Evolutionary conservation across 805 yeast genomes (phyloP).

Genomic region (Priceomyces medius): DNA sequence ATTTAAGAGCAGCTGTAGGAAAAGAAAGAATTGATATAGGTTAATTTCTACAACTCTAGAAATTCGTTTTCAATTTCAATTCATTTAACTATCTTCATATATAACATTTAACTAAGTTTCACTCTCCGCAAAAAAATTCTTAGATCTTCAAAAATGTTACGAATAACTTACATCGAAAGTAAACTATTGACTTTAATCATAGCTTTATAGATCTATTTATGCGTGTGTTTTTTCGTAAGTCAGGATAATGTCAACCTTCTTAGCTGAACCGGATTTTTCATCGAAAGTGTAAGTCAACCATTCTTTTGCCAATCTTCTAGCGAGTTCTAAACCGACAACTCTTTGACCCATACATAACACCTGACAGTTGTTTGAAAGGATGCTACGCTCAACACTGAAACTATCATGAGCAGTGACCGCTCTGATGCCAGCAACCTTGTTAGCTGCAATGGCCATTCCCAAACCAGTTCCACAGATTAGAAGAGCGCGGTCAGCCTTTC

Average conservation of each 20-base stretch:
- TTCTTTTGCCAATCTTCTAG: constrained; percentile 42
- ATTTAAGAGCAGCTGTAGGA: no score
- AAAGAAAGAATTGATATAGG: no score
- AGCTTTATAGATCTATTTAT: not conserved
- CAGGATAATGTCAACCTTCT: constrained; percentile 34
- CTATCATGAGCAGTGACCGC: constrained; percentile 51
- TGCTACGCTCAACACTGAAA: constrained; percentile 46
- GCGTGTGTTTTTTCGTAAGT: constrained; percentile 20
- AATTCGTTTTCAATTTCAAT: no score
- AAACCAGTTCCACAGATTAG: constrained; percentile 50
- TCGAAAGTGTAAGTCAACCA: constrained; percentile 46
- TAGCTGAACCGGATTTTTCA: constrained; percentile 38
- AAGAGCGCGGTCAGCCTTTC: constrained; percentile 46
- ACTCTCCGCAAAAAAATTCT: no score
- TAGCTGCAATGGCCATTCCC: constrained; percentile 50
- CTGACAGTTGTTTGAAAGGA: constrained; percentile 44
- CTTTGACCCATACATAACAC: constrained; percentile 49
- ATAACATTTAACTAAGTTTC: no score
- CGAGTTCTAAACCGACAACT: constrained; percentile 45
- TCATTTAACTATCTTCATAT: no score
- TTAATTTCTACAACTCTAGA: no score
- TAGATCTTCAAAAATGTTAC: no score
- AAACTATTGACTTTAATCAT: no score
- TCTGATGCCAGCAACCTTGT: constrained; percentile 46
- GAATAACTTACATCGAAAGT: no score